These are phyloP conservation scores for Yamadazyma diddensiae DNA, from an alignment of 1,139 yeast genomes.

Conservation along the genomic window DNA sequence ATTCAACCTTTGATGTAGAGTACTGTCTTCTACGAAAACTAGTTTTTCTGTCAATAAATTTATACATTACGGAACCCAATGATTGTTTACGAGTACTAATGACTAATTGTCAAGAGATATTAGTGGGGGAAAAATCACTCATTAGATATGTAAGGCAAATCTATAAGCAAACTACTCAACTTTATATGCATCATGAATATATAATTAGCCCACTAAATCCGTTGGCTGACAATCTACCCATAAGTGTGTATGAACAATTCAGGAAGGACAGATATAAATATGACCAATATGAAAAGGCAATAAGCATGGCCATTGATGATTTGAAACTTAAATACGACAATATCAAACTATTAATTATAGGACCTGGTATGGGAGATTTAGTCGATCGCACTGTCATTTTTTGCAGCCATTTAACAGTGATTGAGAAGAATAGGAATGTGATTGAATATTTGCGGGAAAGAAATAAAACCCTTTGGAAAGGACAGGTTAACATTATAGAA, in stretches of 20 bases:
- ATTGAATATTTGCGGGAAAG: slow-evolving; percentile 41
- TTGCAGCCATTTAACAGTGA: slow-evolving; percentile 14
- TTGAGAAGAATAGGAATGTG: slow-evolving; percentile 75
- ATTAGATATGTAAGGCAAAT: too few relatives aligned
- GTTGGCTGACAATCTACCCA: slow-evolving; percentile 50
- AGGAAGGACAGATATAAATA: slow-evolving; percentile 72
- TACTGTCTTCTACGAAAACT: neutral
- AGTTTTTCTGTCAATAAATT: slow-evolving; percentile 1
- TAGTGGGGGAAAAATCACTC: too few relatives aligned
- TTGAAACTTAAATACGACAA: slow-evolving; percentile 7
- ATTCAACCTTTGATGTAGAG: neutral
- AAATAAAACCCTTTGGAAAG: slow-evolving; percentile 44
- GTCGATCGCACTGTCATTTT: slow-evolving; percentile 36
- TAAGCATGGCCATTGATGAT: slow-evolving; percentile 50
- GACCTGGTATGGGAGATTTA: slow-evolving; percentile 87
- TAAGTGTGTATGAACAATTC: slow-evolving; percentile 62
- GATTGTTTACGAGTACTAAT: slow-evolving; percentile 1
- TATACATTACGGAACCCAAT: slow-evolving; percentile 4
- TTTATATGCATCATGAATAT: slow-evolving; percentile 7
- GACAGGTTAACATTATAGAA: slow-evolving; percentile 45
- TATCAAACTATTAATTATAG: slow-evolving; percentile 55
- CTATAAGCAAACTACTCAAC: too few relatives aligned
- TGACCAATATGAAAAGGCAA: slow-evolving; percentile 63
- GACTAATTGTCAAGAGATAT: slow-evolving; percentile 4
- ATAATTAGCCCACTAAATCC: slow-evolving; percentile 67